These are phyloP conservation scores for Astragalus glycyphyllos DNA, from an alignment of 306 rosid species.

Conservation along the genomic window DNA sequence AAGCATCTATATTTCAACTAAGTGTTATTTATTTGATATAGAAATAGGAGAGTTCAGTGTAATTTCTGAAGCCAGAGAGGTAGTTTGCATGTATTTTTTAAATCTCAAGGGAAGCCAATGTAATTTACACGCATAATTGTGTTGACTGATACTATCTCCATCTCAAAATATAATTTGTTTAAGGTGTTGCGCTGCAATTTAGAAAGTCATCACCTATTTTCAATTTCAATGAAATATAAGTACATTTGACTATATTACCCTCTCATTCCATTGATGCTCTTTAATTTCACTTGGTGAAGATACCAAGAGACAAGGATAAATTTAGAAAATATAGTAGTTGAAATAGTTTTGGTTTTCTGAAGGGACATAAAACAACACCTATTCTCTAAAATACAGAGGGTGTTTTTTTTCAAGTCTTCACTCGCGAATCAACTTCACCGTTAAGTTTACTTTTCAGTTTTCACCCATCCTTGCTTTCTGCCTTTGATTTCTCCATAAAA, in stretches of 20 bases:
- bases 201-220: neutral
- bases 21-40: conserved; percentile 23
- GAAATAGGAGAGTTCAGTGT: conserved; percentile 1
- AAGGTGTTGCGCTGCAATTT: neutral
- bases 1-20: neutral
- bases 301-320: neutral
- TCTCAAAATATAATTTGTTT: conserved; percentile 16
- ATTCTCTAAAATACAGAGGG: neutral
- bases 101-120: conserved; percentile 24
- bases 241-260: neutral
- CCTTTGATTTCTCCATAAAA: conserved; percentile 20
- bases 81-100: conserved; percentile 20
- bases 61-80: conserved; percentile 11
- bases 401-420: conserved; percentile 14
- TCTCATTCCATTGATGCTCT: neutral
- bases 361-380: neutral
- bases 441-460: neutral
- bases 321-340: neutral
- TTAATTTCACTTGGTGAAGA: neutral
- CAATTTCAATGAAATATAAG: conserved; percentile 1
- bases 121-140: neutral
- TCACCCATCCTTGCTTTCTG: conserved; percentile 13
- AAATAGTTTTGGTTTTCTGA: neutral
- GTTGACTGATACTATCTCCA: neutral
- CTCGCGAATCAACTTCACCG: conserved; percentile 1